Evolutionary conservation across 306 rosid genomes (phyloP).

Genomic region (Pterocarpus santalinus): DNA sequence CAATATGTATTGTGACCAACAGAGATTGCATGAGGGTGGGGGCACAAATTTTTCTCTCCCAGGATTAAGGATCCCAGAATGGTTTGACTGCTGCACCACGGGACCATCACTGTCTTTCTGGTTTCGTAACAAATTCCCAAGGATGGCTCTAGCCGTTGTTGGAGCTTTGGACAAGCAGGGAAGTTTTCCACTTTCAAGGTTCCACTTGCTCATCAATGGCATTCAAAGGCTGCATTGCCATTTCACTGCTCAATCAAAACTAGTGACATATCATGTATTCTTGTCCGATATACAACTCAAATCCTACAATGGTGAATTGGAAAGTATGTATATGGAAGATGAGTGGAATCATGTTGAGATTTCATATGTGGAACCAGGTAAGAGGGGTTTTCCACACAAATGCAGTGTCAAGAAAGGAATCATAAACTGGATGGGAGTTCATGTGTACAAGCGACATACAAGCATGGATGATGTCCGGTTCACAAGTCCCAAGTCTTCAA

Average conservation of each 20-base stretch:
- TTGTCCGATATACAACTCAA: conserved; percentile 3
- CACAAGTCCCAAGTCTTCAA: neutral
- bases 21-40: conserved; percentile 37
- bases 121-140: conserved; percentile 35
- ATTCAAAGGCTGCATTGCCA: conserved; percentile 19
- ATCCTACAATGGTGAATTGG: conserved; percentile 8
- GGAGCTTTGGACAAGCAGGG: conserved; percentile 15
- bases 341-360: conserved; percentile 44
- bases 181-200: neutral
- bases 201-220: conserved; percentile 12
- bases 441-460: conserved; percentile 28
- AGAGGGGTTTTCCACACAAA: neutral
- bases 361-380: neutral
- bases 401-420: neutral
- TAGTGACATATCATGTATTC: conserved; percentile 4
- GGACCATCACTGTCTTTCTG: conserved; percentile 42
- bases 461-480: conserved; percentile 34
- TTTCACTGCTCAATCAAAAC: neutral
- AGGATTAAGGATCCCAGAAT: conserved; percentile 29
- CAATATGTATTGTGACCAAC: neutral
- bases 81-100: neutral
- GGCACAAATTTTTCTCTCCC: conserved; percentile 26
- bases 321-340: neutral
- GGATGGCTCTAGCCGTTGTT: conserved; percentile 22
- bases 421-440: conserved; percentile 35